Conservation (phyloP, 768 basidiomycete species). For the Ramaria sp. region DNA sequence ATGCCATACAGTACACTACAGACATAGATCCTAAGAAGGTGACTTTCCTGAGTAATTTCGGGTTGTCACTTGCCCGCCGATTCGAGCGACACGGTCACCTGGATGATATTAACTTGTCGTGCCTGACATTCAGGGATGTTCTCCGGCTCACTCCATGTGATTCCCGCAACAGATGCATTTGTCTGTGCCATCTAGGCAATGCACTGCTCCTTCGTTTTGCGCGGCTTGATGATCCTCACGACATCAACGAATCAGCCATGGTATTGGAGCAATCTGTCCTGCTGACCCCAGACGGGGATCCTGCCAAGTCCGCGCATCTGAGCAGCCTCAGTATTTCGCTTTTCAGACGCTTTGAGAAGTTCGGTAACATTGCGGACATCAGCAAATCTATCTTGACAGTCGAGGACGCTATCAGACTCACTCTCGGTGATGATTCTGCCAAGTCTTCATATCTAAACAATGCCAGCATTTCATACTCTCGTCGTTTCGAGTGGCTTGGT, state of each 20-base stretch:
- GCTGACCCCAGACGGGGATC: neutral
- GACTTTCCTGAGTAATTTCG: too few relatives aligned
- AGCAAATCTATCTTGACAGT: neutral
- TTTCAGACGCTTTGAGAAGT: neutral
- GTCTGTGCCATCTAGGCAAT: too few relatives aligned
- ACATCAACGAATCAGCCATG: neutral
- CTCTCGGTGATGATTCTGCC: neutral
- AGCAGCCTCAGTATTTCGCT: neutral
- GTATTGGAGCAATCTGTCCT: neutral
- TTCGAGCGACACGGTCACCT: too few relatives aligned
- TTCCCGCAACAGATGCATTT: too few relatives aligned
- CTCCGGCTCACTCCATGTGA: too few relatives aligned
- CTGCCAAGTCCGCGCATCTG: neutral
- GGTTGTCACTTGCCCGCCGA: too few relatives aligned
- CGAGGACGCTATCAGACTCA: neutral
- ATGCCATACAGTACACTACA: too few relatives aligned
- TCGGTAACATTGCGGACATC: neutral
- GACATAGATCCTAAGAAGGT: too few relatives aligned
- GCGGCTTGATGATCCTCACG: neutral
- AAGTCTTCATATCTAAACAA: neutral
- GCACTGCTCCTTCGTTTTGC: neutral
- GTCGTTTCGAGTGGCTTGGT: conserved; percentile 8
- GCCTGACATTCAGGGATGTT: too few relatives aligned
- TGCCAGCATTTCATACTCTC: neutral
- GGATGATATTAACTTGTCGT: too few relatives aligned